These are phyloP conservation scores for Antarctomyces pellizariae DNA, from an alignment of 495 filamentous ascomycete species.

Conservation along the genomic window DNA sequence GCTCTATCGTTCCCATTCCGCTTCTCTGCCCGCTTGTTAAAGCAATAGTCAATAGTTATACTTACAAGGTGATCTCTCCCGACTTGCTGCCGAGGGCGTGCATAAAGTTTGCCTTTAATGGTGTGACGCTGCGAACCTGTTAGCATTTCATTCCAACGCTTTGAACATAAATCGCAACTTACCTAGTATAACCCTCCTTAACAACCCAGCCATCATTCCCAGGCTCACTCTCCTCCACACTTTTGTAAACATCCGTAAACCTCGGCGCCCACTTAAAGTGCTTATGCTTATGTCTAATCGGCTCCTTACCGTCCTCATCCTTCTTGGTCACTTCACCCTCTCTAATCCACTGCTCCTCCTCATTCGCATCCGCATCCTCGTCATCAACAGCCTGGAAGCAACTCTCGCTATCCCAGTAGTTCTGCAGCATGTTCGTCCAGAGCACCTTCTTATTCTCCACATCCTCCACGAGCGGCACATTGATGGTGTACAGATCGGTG, in stretches of 20 bases:
- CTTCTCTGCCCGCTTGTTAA: too few species aligned
- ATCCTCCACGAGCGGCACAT: conserved; percentile 56
- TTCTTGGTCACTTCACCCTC: conserved; percentile 28
- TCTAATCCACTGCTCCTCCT: conserved; percentile 41
- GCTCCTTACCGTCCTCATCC: conserved; percentile 12
- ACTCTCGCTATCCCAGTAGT: conserved; percentile 60
- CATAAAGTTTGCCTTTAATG: conserved; percentile 81
- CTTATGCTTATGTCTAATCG: conserved; percentile 33
- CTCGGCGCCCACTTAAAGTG: conserved; percentile 88
- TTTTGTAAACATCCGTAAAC: conserved; percentile 65
- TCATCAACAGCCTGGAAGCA: conserved; percentile 60
- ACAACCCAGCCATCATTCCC: conserved; percentile 94
- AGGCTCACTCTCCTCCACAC: conserved; percentile 51
- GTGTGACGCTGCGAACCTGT: conserved; percentile 42
- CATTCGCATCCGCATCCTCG: conserved; percentile 30
- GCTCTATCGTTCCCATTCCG: too few species aligned
- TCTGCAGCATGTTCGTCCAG: conserved; percentile 68
- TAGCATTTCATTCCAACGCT: conserved; percentile 1
- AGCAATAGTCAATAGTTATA: conserved; percentile 20
- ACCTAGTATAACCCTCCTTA: conserved; percentile 75
- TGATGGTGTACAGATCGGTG: conserved; percentile 68
- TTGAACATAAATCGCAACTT: conserved; percentile 11
- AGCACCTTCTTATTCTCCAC: conserved; percentile 43
- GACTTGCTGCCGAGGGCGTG: conserved; percentile 36
- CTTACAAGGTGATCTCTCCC: conserved; percentile 80